These are phyloP conservation scores for Skeletonema grethae DNA, from an alignment of 108 stramenopile species.

Conservation along the genomic window DNA sequence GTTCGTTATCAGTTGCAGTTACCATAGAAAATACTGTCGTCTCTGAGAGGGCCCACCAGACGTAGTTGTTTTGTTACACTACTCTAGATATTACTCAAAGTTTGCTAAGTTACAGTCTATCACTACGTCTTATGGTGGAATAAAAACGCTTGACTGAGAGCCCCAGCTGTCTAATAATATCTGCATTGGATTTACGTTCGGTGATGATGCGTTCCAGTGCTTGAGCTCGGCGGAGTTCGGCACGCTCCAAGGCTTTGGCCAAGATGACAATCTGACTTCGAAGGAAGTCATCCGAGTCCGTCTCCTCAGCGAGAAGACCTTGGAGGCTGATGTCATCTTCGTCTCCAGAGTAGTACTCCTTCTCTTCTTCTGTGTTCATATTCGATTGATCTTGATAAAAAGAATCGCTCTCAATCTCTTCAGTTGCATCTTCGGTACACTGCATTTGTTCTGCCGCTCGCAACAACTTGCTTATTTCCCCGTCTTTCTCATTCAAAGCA, in stretches of 20 bases:
- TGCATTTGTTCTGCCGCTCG: constrained; percentile 16
- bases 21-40: too few species aligned
- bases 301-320: constrained; percentile 35
- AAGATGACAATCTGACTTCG: constrained; percentile 63
- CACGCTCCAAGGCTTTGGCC: constrained; percentile 68
- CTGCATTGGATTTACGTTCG: constrained; percentile 69
- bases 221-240: constrained; percentile 69
- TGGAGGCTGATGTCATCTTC: constrained; percentile 35
- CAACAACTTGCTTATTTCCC: constrained; percentile 45
- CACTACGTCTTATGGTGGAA: constrained; percentile 56
- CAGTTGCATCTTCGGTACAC: not conserved
- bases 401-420: constrained; percentile 28
- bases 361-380: constrained; percentile 40
- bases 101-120: not conserved
- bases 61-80: too few species aligned
- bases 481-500: constrained; percentile 40
- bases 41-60: too few species aligned
- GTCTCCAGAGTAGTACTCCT: constrained; percentile 15
- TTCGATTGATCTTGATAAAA: constrained; percentile 8
- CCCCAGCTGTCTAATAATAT: constrained; percentile 62
- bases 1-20: too few species aligned
- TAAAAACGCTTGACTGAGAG: constrained; percentile 78
- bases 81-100: too few species aligned
- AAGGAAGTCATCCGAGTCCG: constrained; percentile 55
- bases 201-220: constrained; percentile 61